These are phyloP conservation scores for Xylariales sp. DNA, from an alignment of 2,329 filamentous ascomycete genomes.

Conservation along the genomic window DNA sequence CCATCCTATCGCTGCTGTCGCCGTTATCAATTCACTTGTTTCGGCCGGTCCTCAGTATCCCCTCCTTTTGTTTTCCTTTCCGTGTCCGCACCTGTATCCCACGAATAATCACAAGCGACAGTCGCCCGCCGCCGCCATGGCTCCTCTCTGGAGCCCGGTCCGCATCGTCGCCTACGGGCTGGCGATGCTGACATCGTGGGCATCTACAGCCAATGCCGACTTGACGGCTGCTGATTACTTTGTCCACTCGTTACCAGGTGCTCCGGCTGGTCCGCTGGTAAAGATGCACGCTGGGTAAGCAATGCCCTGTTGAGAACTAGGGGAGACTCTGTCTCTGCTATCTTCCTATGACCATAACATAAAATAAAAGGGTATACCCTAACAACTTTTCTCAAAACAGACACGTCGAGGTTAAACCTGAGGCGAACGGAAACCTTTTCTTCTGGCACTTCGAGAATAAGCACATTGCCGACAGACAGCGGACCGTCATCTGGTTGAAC, in stretches of 20 bases:
- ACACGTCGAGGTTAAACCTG: conserved; percentile 83
- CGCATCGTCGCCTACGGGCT: conserved; percentile 19
- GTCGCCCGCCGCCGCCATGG: conserved; percentile 17
- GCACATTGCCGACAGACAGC: conserved; percentile 86
- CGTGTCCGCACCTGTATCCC: no score
- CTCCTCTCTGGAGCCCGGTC: conserved; percentile 21
- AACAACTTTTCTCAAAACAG: conserved; percentile 39
- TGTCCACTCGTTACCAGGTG: conserved; percentile 78
- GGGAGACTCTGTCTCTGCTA: no score
- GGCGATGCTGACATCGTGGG: conserved; percentile 39
- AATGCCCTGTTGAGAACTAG: background rate
- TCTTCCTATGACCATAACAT: no score
- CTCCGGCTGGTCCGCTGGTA: conserved; percentile 70
- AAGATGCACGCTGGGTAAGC: conserved; percentile 98
- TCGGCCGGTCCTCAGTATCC: no score
- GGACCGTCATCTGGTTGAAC: conserved; percentile 95
- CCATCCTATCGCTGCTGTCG: no score
- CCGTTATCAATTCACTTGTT: no score
- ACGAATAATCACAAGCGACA: no score
- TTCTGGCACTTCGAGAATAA: conserved; percentile 98
- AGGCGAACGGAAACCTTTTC: conserved; percentile 89
- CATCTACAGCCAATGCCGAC: conserved; percentile 31
- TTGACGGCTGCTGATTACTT: conserved; percentile 79
- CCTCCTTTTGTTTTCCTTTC: background rate
- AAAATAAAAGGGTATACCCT: conserved; percentile 3